phyloP scores from a whole-genome alignment of 1,284 basidiomycete genomes.

The Ceratobasidium sp. region DNA sequence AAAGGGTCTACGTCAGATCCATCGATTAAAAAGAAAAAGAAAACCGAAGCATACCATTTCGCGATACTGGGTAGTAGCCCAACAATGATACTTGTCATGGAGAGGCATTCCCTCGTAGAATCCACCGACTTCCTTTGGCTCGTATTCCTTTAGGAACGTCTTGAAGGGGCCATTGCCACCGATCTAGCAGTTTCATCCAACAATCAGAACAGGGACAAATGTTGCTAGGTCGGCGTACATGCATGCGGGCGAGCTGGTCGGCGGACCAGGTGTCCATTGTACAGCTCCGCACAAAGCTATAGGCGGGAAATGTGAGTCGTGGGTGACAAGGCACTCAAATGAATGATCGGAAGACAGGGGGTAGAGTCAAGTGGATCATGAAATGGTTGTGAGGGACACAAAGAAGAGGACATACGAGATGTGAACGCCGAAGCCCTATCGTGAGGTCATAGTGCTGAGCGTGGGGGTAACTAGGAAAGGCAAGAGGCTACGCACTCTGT shows the following conservation, averaged over 20 bases:
- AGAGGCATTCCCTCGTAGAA: slow-evolving; percentile 75
- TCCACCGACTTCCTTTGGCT: slow-evolving; percentile 74
- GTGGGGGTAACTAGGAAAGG: slow-evolving; percentile 30
- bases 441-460: slow-evolving; percentile 26
- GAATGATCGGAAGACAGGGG: slow-evolving; percentile 18
- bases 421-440: slow-evolving; percentile 41
- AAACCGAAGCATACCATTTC: slow-evolving; percentile 73
- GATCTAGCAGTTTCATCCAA: slow-evolving; percentile 61
- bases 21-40: slow-evolving; percentile 26
- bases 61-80: slow-evolving; percentile 91
- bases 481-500: slow-evolving; percentile 37
- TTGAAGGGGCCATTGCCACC: slow-evolving; percentile 87
- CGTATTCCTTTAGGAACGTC: slow-evolving; percentile 79
- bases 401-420: slow-evolving; percentile 47
- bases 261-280: slow-evolving; percentile 97
- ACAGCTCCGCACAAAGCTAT: slow-evolving; percentile 90
- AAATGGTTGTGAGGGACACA: slow-evolving; percentile 31
- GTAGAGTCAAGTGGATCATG: slow-evolving; percentile 19
- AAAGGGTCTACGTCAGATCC: slow-evolving; percentile 43
- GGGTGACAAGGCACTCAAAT: slow-evolving; percentile 23
- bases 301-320: slow-evolving; percentile 44
- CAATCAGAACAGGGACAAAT: slow-evolving; percentile 42
- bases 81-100: slow-evolving; percentile 87
- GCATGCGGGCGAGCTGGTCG: slow-evolving; percentile 90
- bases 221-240: slow-evolving; percentile 61